phyloP scores from a whole-genome alignment of 495 filamentous ascomycete genomes.

The Tuber calosporum region DNA sequence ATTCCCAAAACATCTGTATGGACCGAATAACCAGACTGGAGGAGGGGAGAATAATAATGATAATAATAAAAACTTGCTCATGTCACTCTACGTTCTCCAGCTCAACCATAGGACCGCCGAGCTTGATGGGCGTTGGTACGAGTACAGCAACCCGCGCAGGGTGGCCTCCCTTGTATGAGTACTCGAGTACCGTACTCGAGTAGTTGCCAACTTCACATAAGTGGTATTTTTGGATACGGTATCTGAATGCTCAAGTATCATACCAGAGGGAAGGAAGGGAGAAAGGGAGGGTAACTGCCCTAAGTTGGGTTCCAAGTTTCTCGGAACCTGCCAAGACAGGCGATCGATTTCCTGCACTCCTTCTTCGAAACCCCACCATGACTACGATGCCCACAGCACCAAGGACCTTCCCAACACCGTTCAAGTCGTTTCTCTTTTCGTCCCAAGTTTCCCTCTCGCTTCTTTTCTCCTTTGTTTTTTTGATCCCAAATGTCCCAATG shows the following conservation, averaged over 20 bases:
- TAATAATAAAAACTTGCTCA: not conserved
- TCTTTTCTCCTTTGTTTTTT: not conserved
- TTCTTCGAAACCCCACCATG: not conserved
- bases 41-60: too few relatives aligned
- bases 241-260: too few relatives aligned
- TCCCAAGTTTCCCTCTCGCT: not conserved
- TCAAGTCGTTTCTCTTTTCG: not conserved
- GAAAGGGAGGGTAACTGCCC: not conserved
- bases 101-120: not conserved
- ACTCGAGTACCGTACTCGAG: too few relatives aligned
- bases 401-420: not conserved
- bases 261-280: not conserved
- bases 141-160: not conserved
- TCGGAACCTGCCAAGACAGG: not conserved
- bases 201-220: not conserved
- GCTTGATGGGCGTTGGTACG: not conserved
- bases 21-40: not conserved
- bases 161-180: not conserved
- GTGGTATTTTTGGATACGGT: not conserved
- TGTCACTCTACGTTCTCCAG: not conserved
- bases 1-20: not conserved
- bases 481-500: not conserved
- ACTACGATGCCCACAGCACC: not conserved
- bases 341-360: not conserved
- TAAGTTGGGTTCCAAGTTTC: not conserved